These are phyloP conservation scores for Leccinellum luteum DNA, from an alignment of 768 basidiomycete species.

Conservation along the genomic window DNA sequence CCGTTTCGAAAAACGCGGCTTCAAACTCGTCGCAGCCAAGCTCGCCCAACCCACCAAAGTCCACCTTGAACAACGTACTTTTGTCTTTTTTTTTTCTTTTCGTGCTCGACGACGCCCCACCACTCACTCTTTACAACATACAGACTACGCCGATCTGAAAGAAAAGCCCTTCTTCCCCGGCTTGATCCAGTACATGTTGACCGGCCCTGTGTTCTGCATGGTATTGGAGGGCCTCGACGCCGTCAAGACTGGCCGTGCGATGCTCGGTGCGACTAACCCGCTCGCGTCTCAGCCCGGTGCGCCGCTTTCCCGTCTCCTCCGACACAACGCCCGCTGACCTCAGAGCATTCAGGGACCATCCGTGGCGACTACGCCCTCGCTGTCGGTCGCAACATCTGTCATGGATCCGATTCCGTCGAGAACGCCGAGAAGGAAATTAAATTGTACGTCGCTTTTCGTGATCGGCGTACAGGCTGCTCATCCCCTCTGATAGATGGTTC, in stretches of 20 bases:
- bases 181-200: slow-evolving; percentile 93
- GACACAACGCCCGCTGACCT: not conserved
- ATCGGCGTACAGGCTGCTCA: slow-evolving; percentile 6
- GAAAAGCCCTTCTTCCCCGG: slow-evolving; percentile 96
- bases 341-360: slow-evolving; percentile 65
- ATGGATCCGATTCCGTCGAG: slow-evolving; percentile 88
- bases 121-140: not conserved
- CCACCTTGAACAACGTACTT: slow-evolving; percentile 86
- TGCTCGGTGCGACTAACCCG: slow-evolving; percentile 98
- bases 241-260: slow-evolving; percentile 92
- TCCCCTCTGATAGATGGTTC: slow-evolving; percentile 70
- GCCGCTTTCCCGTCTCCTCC: slow-evolving; percentile 20
- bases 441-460: slow-evolving; percentile 53
- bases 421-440: slow-evolving; percentile 92
- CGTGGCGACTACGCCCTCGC: slow-evolving; percentile 94
- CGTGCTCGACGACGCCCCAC: not conserved
- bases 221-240: slow-evolving; percentile 94
- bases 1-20: slow-evolving; percentile 97
- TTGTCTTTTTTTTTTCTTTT: not conserved
- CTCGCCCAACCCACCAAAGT: slow-evolving; percentile 72
- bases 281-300: slow-evolving; percentile 81
- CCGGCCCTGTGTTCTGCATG: slow-evolving; percentile 94
- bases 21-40: slow-evolving; percentile 95
- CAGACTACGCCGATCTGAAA: slow-evolving; percentile 96
- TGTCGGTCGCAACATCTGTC: slow-evolving; percentile 93